Percentiles rank a stretch among this genome's conserved stretches.
phyloP scores from a whole-genome alignment of 2,329 filamentous ascomycete genomes.

The Fusarium compactum region DNA sequence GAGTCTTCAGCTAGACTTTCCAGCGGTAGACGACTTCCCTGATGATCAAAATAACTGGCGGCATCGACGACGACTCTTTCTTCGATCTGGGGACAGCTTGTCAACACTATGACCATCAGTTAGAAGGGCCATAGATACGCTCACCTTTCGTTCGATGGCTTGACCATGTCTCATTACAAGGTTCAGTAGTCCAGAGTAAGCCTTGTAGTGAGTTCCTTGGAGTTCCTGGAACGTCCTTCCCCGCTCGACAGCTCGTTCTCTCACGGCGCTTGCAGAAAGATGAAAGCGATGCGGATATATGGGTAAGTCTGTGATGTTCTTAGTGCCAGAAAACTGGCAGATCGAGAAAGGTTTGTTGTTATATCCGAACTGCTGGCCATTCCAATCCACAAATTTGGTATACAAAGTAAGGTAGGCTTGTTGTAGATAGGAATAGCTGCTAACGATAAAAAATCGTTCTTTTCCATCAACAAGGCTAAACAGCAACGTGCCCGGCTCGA shows the following conservation, averaged over 20 bases:
- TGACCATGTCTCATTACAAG: rapidly evolving
- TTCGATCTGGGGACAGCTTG: neutral
- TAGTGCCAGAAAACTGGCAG: neutral
- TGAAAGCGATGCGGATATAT: neutral
- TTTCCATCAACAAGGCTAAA: neutral
- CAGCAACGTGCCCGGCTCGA: neutral
- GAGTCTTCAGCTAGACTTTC: neutral
- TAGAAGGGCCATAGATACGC: rapidly evolving
- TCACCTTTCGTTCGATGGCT: neutral
- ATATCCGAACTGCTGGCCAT: neutral
- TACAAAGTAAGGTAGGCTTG: neutral
- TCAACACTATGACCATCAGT: neutral
- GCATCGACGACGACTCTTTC: neutral
- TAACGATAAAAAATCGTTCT: neutral
- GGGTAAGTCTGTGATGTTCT: neutral
- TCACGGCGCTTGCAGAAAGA: neutral
- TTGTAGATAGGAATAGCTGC: neutral
- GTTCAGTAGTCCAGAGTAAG: neutral
- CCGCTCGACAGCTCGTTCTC: neutral
- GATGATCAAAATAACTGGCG: neutral
- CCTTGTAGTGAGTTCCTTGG: neutral
- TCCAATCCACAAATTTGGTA: neutral
- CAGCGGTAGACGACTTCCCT: neutral
- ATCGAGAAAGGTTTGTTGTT: rapidly evolving
- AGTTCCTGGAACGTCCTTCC: neutral